phyloP scores from a whole-genome alignment of 768 basidiomycete genomes.

The Auriscalpium microsporum region DNA sequence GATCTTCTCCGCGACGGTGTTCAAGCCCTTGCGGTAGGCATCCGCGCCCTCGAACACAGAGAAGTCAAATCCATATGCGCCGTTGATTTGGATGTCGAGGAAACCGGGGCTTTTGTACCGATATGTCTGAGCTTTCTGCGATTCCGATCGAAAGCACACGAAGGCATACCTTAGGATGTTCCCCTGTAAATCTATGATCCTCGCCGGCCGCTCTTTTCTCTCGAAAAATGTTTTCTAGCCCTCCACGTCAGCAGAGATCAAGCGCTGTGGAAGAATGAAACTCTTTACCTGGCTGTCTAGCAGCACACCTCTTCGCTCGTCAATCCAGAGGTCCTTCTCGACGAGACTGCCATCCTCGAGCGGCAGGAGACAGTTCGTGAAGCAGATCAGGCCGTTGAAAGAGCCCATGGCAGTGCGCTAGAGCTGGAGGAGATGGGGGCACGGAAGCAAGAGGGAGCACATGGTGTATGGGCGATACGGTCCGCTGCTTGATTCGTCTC shows the following conservation, averaged over 20 bases:
- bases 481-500: no score
- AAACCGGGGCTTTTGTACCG: slow-evolving; percentile 57
- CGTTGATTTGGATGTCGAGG: slow-evolving; percentile 86
- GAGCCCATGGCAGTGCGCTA: slow-evolving; percentile 23
- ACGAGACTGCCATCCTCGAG: slow-evolving; percentile 72
- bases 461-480: no score
- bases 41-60: slow-evolving; percentile 71
- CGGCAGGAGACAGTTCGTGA: slow-evolving; percentile 79
- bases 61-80: slow-evolving; percentile 83
- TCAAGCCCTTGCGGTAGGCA: slow-evolving; percentile 58
- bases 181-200: slow-evolving; percentile 60
- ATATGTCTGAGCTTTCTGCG: neutral
- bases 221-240: slow-evolving; percentile 59
- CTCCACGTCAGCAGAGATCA: neutral
- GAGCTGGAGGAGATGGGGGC: no score
- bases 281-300: slow-evolving; percentile 58
- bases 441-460: no score
- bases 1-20: slow-evolving; percentile 64
- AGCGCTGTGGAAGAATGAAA: no score
- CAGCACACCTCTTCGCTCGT: slow-evolving; percentile 63
- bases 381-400: slow-evolving; percentile 66
- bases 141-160: neutral
- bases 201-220: slow-evolving; percentile 50
- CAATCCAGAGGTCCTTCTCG: slow-evolving; percentile 75
- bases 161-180: slow-evolving; percentile 59